These are phyloP conservation scores for Tilletia indica DNA, from an alignment of 1,284 basidiomycete genomes.

Conservation along the genomic window DNA sequence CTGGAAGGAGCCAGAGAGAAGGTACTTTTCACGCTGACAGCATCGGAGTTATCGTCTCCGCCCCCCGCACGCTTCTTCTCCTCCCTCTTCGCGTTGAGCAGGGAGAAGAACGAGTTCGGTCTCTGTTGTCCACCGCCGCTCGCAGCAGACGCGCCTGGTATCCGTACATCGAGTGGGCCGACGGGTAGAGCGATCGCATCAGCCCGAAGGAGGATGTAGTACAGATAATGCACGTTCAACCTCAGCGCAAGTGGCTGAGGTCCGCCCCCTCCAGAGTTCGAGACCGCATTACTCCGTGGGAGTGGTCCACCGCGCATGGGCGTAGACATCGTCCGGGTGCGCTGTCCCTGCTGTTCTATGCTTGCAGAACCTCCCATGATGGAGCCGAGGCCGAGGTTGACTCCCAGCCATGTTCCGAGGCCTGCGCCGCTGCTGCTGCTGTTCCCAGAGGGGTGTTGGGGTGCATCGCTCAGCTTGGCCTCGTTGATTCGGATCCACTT, in stretches of 20 bases:
- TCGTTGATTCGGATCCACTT: slow-evolving; percentile 42
- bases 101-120: slow-evolving; percentile 63
- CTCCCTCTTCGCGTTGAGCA: slow-evolving; percentile 27
- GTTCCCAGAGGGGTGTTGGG: not conserved
- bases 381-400: not conserved
- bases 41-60: slow-evolving; percentile 58
- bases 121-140: slow-evolving; percentile 21
- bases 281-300: not conserved
- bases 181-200: slow-evolving; percentile 71
- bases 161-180: slow-evolving; percentile 74
- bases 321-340: slow-evolving; percentile 29
- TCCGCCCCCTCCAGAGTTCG: not conserved
- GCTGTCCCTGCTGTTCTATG: slow-evolving; percentile 2
- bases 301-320: not conserved
- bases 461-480: slow-evolving; percentile 34
- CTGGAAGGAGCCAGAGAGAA: slow-evolving; percentile 73
- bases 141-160: slow-evolving; percentile 25
- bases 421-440: not conserved
- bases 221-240: slow-evolving; percentile 77
- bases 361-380: slow-evolving; percentile 16
- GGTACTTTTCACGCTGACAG: slow-evolving; percentile 73
- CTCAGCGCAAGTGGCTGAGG: slow-evolving; percentile 61
- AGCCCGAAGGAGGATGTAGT: slow-evolving; percentile 81
- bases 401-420: not conserved
- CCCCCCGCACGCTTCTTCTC: slow-evolving; percentile 13